Conservation (phyloP, 1,284 basidiomycete genomes). For the Athelia sp. region DNA sequence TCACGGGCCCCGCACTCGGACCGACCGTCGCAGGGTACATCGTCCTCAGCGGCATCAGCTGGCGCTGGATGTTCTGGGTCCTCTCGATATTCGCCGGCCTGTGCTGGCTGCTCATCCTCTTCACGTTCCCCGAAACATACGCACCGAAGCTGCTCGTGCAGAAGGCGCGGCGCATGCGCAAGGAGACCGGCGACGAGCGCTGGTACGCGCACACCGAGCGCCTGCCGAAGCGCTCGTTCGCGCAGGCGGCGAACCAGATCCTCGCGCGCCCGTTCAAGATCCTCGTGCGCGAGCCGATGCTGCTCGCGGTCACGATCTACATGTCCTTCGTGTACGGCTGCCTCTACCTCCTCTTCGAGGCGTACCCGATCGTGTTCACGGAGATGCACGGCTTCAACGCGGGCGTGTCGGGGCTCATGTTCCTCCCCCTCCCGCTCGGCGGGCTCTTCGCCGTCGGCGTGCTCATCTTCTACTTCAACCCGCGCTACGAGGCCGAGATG, state of each 20-base stretch:
- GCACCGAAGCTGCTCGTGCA: constrained; percentile 38
- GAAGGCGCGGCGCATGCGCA: constrained; percentile 25
- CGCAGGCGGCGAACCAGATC: constrained; percentile 25
- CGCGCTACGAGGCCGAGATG: constrained; percentile 22
- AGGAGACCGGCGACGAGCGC: constrained; percentile 48
- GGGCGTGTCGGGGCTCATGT: constrained; percentile 37
- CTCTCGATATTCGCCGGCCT: constrained; percentile 56
- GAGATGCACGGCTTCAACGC: constrained; percentile 30
- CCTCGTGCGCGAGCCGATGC: constrained; percentile 39
- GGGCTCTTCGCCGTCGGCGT: constrained; percentile 19
- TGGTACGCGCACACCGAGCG: constrained; percentile 42
- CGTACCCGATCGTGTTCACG: constrained; percentile 28
- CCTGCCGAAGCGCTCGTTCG: constrained; percentile 22
- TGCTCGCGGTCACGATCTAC: constrained; percentile 40
- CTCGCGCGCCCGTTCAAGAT: constrained; percentile 36
- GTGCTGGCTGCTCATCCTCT: constrained; percentile 32
- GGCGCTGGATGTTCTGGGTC: constrained; percentile 79
- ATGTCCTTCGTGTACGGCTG: constrained; percentile 42
- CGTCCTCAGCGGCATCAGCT: constrained; percentile 42
- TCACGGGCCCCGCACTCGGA: constrained; percentile 45
- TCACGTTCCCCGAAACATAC: constrained; percentile 45
- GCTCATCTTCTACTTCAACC: constrained; percentile 18
- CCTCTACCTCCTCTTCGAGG: constrained; percentile 36
- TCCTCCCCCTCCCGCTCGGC: constrained; percentile 41
- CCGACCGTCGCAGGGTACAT: constrained; percentile 64